A percentile compares a stretch with the other conserved stretches of the same genome.
Evolutionary conservation across 164 flowering plant species (phyloP).

Genomic region (Dillenia turbinata): DNA sequence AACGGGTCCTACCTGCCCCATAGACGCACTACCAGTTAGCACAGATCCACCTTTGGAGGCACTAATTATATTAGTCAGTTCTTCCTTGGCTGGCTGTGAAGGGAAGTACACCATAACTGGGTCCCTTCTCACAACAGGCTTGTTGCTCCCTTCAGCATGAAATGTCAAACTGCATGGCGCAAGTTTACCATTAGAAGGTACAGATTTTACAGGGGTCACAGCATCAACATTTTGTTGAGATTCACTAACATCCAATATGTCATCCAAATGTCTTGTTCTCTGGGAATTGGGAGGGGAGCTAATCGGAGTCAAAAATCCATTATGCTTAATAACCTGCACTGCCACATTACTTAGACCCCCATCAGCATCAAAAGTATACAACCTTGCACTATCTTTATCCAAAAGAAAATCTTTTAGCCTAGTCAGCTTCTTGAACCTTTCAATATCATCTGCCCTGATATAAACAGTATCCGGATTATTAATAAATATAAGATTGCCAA

Average conservation of each 20-base stretch:
- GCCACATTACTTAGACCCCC: conserved; percentile 3
- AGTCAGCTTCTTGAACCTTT: conserved; percentile 48
- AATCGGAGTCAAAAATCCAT: conserved; percentile 7
- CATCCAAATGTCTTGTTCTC: conserved; percentile 9
- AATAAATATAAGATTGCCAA: conserved; percentile 40
- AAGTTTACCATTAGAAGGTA: conserved; percentile 24
- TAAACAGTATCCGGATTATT: conserved; percentile 30
- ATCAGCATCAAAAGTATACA: conserved; percentile 2
- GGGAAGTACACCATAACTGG: conserved; percentile 51
- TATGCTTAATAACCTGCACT: conserved; percentile 4
- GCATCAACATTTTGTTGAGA: conserved; percentile 11
- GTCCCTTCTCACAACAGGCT: conserved; percentile 12
- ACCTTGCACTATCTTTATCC: conserved; percentile 25
- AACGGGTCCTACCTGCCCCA: conserved; percentile 44
- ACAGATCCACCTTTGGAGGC: conserved; percentile 40
- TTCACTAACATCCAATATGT: background rate
- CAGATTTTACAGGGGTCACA: conserved; percentile 25
- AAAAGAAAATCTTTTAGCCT: conserved; percentile 25
- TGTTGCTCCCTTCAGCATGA: conserved; percentile 5
- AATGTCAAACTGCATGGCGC: conserved; percentile 4
- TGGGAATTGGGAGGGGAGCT: conserved; percentile 4
- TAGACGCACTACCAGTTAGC: conserved; percentile 59
- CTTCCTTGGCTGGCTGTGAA: conserved; percentile 37
- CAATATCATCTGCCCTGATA: conserved; percentile 29
- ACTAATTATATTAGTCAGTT: conserved; percentile 33